Evolutionary conservation across 495 filamentous ascomycete genomes (phyloP).

Genomic region (Xylaria bambusicola): DNA sequence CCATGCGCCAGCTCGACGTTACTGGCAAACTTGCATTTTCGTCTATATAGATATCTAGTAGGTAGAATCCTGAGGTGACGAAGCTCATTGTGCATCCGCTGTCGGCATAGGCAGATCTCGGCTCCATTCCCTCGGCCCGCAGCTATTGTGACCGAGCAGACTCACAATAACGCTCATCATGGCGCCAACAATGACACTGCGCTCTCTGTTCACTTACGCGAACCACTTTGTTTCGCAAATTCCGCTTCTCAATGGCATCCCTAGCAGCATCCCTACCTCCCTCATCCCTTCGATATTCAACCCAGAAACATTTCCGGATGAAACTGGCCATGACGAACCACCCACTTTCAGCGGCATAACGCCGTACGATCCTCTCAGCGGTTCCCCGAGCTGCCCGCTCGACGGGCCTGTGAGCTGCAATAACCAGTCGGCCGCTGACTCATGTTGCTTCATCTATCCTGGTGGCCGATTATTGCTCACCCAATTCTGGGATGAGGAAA

Average conservation of each 20-base stretch:
- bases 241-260: slow-evolving; percentile 26
- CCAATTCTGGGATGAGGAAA: slow-evolving; percentile 83
- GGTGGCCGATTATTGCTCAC: slow-evolving; percentile 79
- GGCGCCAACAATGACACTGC: slow-evolving; percentile 27
- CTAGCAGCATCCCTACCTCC: slow-evolving; percentile 18
- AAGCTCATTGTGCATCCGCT: no score
- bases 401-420: slow-evolving; percentile 53
- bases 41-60: neutral
- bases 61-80: no score
- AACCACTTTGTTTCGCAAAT: slow-evolving; percentile 31
- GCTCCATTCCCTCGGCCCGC: neutral
- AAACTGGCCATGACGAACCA: slow-evolving; percentile 1
- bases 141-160: neutral
- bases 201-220: slow-evolving; percentile 16
- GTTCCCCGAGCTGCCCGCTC: slow-evolving; percentile 43
- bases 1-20: slow-evolving; percentile 10
- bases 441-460: slow-evolving; percentile 82
- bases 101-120: no score
- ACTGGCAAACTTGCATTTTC: neutral
- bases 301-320: neutral
- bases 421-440: slow-evolving; percentile 51
- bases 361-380: slow-evolving; percentile 40
- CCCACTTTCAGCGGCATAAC: slow-evolving; percentile 21
- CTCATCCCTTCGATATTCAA: slow-evolving; percentile 2
- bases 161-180: slow-evolving; percentile 10